Base-by-base conservation (phyloP, 441 rosid genomes). In the Gossypium aridum region DNA sequence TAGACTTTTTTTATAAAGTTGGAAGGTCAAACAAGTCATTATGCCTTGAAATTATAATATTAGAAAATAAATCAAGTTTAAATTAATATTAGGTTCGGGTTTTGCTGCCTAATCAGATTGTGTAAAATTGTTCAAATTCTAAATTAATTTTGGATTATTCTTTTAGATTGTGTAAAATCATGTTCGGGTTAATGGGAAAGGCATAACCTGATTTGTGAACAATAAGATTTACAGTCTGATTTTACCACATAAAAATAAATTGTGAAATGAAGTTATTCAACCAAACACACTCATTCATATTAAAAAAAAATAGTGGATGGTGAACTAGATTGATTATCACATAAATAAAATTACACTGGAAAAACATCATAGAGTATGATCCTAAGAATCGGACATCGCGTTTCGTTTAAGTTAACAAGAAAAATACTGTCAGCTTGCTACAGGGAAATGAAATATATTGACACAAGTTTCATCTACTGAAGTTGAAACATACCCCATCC, bases 401-500 rank as follows among this genome's bases (percentile, higher is more conserved):
- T 10, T 17, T 39, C 10, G 4, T 17, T 3, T 2, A 19, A 37
- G 7, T 17, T 17, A 53, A 28, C 62, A 53, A 53, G 20, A 70
- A 66, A 8, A 70, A 16, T 51, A 53, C 12, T 16, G 26, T 34
- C 39, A 34, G n/a, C 55, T 57, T 39, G 20, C 54, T 39, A 57
- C 1, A 49, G 25, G 22, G 64, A 20, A 37, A 60, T 14, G 34
- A 59, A 56, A 57, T 6, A 34, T 57, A 57, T 57, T 7, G 34
- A 71, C 65, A 37, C 22, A 3, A 13, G 43, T 57, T 19, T 25
- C 64, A 59, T 43, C 57, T 39, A 23, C 23, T 12, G 55, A 37
- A 72, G 55, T 59, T 23, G 19, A 57, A 57, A 43, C 34, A 43
- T 31, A 61, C 70, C 76, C 65, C 75, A 76, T 73, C 56, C 60